Percentiles rank a stretch among this genome's conserved stretches.
phyloP scores from a whole-genome alignment of 805 yeast species.

The Candida peoriensis region DNA sequence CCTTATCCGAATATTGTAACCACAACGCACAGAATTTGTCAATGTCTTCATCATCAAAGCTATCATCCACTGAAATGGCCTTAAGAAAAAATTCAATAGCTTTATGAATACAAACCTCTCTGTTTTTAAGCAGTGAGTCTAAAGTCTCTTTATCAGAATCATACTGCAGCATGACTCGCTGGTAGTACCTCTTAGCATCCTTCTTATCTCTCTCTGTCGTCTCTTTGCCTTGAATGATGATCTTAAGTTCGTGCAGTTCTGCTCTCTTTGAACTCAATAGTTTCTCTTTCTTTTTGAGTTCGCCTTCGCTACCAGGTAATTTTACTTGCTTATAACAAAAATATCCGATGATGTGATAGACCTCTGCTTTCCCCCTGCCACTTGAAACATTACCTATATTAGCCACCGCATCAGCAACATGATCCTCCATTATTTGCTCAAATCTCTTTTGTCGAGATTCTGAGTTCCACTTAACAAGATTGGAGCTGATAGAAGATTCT shows the following conservation, averaged over 20 bases:
- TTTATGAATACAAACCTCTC: conserved; percentile 40
- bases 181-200: conserved; percentile 47
- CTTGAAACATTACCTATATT: conserved; percentile 14
- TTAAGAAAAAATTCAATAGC: conserved; percentile 58
- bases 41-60: conserved; percentile 47
- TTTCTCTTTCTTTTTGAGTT: conserved; percentile 35
- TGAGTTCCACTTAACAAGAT: conserved; percentile 64
- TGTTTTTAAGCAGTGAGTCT: conserved; percentile 31
- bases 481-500: conserved; percentile 28
- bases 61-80: conserved; percentile 41
- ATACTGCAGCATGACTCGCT: conserved; percentile 43
- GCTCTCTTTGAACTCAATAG: conserved; percentile 36
- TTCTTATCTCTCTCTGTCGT: conserved; percentile 42
- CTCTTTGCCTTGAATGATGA: conserved; percentile 35
- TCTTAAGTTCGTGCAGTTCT: conserved; percentile 47
- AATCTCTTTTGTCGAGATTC: conserved; percentile 67
- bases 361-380: conserved; percentile 32
- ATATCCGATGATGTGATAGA: conserved; percentile 57
- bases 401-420: conserved; percentile 38
- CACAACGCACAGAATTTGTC: conserved; percentile 82
- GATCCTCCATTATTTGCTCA: conserved; percentile 47
- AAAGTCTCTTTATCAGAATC: conserved; percentile 46
- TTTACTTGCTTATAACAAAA: conserved; percentile 68
- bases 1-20: conserved; percentile 55
- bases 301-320: conserved; percentile 37